These are phyloP conservation scores for Skeletonema marinoi DNA, from an alignment of 108 stramenopile genomes.

Conservation along the genomic window DNA sequence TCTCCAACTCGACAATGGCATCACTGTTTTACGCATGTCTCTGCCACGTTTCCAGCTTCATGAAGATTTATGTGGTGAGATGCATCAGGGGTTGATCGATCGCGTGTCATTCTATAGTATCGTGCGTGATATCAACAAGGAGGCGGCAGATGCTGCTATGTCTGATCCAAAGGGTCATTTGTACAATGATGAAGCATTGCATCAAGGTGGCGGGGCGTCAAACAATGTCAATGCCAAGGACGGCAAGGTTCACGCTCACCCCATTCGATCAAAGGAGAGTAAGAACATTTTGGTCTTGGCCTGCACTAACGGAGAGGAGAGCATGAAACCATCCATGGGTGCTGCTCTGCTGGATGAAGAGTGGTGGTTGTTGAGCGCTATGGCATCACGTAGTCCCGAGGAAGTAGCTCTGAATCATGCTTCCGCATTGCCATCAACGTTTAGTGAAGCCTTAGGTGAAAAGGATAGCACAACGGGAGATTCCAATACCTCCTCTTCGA, in stretches of 20 bases:
- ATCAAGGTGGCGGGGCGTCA: background rate
- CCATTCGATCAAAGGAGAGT: slow-evolving; percentile 31
- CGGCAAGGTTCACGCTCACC: slow-evolving; percentile 44
- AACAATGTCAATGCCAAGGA: slow-evolving; percentile 40
- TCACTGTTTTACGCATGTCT: slow-evolving; percentile 23
- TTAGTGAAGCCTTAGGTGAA: slow-evolving; percentile 88
- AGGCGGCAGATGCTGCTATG: slow-evolving; percentile 53
- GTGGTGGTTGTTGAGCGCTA: slow-evolving; percentile 72
- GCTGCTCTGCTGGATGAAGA: slow-evolving; percentile 83
- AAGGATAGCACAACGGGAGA: slow-evolving; percentile 27
- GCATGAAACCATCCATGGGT: slow-evolving; percentile 23
- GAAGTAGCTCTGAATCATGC: slow-evolving; percentile 51
- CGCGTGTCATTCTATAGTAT: slow-evolving; percentile 81
- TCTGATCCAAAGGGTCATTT: slow-evolving; percentile 28
- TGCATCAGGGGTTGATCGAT: slow-evolving; percentile 68
- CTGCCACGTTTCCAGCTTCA: slow-evolving; percentile 64
- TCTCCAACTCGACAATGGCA: slow-evolving; percentile 22
- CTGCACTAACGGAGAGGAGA: background rate
- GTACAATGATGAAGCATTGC: slow-evolving; percentile 21
- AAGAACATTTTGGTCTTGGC: slow-evolving; percentile 27
- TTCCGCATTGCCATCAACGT: slow-evolving; percentile 68
- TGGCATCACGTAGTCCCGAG: slow-evolving; percentile 48
- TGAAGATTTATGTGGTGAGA: slow-evolving; percentile 53
- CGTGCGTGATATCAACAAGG: slow-evolving; percentile 88
- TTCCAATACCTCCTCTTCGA: slow-evolving; percentile 8